These are phyloP conservation scores for Phytophthora chlamydospora DNA, from an alignment of 352 stramenopile genomes.

Conservation along the genomic window DNA sequence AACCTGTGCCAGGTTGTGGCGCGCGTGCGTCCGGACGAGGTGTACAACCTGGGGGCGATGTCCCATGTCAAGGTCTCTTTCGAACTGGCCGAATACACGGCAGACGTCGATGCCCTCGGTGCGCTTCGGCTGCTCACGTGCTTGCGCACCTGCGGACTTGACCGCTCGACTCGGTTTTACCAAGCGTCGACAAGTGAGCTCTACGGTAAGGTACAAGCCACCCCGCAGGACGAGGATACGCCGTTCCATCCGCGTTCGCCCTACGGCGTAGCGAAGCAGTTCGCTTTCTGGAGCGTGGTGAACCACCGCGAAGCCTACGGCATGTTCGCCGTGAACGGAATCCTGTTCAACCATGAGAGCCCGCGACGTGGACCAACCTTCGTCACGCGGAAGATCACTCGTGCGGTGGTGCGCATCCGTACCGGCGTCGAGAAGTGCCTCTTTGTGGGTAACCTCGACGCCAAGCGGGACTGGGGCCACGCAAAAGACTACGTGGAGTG, in stretches of 20 bases:
- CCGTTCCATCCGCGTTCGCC: conserved; percentile 99
- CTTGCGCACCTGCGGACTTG: conserved; percentile 93
- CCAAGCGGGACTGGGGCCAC: conserved; percentile 98
- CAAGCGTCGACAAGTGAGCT: conserved; percentile 99
- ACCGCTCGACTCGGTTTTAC: conserved; percentile 88
- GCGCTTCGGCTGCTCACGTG: conserved; percentile 97
- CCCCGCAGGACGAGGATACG: conserved; percentile 96
- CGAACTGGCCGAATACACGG: conserved; percentile 99
- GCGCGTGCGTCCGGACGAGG: conserved; percentile 95
- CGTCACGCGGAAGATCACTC: conserved; percentile 99
- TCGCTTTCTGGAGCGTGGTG: conserved; percentile 98
- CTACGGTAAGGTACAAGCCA: conserved; percentile 97
- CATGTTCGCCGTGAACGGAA: conserved; percentile 96
- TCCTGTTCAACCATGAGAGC: conserved; percentile 99
- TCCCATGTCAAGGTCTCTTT: conserved; percentile 99
- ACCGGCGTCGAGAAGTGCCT: conserved; percentile 93
- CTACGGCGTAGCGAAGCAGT: conserved; percentile 99
- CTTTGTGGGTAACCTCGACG: conserved; percentile 98
- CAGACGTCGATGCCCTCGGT: conserved; percentile 97
- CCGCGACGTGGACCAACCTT: conserved; percentile 97
- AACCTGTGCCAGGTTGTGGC: conserved; percentile 97
- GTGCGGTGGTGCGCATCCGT: conserved; percentile 94
- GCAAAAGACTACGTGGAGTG: conserved; percentile 98
- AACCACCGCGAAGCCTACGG: conserved; percentile 99
- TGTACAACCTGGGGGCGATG: conserved; percentile 99